Conservation (phyloP, 768 basidiomycete species). For the Trametes coccinea region DNA sequence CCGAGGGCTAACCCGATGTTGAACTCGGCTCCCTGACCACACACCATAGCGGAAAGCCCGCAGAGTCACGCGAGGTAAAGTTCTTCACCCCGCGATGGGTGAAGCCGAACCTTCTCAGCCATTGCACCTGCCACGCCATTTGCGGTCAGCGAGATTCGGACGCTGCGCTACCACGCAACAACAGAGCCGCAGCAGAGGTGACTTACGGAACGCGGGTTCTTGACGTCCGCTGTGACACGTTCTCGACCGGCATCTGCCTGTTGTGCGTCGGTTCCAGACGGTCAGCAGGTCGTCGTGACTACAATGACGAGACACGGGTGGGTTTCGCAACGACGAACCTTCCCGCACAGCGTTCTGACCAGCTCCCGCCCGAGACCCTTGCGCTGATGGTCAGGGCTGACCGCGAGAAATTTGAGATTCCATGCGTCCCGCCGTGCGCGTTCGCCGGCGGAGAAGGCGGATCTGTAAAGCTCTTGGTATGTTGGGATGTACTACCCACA, state of each 20-base stretch:
- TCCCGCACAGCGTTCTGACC: constrained; percentile 9
- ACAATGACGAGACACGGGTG: not conserved
- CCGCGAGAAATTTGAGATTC: constrained; percentile 23
- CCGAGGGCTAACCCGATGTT: not conserved
- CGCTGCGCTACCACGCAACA: no score
- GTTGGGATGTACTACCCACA: constrained; percentile 17
- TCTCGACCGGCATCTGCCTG: constrained; percentile 16
- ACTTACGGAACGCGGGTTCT: constrained; percentile 19
- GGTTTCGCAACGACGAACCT: constrained; percentile 8
- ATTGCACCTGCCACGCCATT: constrained; percentile 14
- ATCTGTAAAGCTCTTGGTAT: constrained; percentile 23
- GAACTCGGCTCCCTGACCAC: constrained; percentile 20
- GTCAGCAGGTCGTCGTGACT: not conserved
- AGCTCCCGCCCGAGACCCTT: constrained; percentile 22
- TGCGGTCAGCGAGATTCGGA: not conserved
- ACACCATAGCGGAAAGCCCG: constrained; percentile 28
- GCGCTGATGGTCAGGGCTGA: constrained; percentile 19
- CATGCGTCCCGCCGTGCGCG: constrained; percentile 18
- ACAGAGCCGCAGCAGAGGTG: not conserved
- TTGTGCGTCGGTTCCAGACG: not conserved
- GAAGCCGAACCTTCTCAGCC: constrained; percentile 24
- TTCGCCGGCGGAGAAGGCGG: constrained; percentile 13
- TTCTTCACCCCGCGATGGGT: constrained; percentile 22
- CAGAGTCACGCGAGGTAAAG: constrained; percentile 18
- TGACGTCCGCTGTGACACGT: constrained; percentile 15